Conservation (phyloP, 257 asterid species). For the Solanum rostratum region DNA sequence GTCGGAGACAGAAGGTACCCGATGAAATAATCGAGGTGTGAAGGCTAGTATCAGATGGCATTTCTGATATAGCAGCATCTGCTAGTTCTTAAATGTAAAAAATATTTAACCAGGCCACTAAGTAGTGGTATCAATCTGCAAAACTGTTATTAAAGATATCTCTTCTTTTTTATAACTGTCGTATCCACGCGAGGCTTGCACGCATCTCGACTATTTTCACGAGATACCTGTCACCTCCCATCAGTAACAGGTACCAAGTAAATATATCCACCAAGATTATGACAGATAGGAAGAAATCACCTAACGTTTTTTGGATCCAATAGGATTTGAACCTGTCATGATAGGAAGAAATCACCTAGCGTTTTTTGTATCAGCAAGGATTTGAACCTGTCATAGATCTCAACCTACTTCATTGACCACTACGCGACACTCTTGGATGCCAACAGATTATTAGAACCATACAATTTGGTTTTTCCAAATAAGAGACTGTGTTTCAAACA, state of each 20-base stretch:
- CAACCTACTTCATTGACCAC: neutral
- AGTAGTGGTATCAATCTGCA: neutral
- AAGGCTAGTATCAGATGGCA: neutral
- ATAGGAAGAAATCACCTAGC: neutral
- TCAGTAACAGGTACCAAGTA: fast-evolving
- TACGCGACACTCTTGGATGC: neutral
- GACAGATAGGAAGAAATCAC: neutral
- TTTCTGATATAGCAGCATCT: neutral
- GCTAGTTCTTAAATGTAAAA: neutral
- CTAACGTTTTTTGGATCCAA: neutral
- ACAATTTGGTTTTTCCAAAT: neutral
- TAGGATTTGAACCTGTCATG: neutral
- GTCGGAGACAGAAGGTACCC: neutral
- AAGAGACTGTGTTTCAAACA: neutral
- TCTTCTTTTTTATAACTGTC: too few species aligned
- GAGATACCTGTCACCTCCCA: neutral
- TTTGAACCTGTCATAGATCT: neutral
- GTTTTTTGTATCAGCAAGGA: neutral
- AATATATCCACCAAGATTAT: neutral
- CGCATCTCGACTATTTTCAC: too few species aligned
- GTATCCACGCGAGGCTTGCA: neutral
- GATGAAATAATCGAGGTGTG: neutral
- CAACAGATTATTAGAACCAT: neutral
- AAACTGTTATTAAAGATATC: neutral
- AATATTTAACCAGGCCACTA: neutral